A percentile compares a stretch with the other conserved stretches of the same genome.
Conservation (phyloP, 305 asterid species). For the Fraxinus nigra region DNA sequence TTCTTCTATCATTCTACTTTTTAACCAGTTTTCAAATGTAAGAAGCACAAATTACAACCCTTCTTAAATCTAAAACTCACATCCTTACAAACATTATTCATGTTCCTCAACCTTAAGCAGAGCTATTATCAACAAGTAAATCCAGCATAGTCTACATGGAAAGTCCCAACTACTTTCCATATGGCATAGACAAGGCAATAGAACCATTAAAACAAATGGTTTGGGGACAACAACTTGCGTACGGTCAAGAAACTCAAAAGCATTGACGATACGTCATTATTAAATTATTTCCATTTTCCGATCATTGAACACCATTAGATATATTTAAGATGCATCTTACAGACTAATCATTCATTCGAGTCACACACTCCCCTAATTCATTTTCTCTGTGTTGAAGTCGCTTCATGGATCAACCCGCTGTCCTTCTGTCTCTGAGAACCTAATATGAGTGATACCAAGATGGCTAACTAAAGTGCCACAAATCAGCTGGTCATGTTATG, state of each 20-base stretch:
- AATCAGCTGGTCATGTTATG: too few relatives aligned
- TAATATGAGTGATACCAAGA: too few relatives aligned
- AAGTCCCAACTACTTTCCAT: not conserved
- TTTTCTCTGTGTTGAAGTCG: constrained; percentile 8
- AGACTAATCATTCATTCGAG: constrained; percentile 18
- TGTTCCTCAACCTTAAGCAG: not conserved
- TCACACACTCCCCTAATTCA: constrained; percentile 16
- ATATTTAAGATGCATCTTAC: not conserved
- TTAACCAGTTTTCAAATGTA: not conserved
- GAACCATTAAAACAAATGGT: not conserved
- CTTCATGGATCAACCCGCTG: too few relatives aligned
- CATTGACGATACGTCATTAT: not conserved
- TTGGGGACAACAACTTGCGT: not conserved
- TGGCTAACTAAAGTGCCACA: too few relatives aligned
- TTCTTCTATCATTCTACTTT: not conserved
- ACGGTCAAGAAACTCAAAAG: not conserved
- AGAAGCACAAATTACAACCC: not conserved
- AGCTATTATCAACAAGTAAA: not conserved
- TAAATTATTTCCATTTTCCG: not conserved
- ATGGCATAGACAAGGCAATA: not conserved
- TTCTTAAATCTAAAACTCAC: not conserved
- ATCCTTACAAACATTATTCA: not conserved
- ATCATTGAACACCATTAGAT: not conserved
- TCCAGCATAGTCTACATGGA: not conserved
- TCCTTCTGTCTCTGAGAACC: too few relatives aligned